Evolutionary conservation across 208 protist genomes (phyloP).

Genomic region (Porcisia hertigi): DNA sequence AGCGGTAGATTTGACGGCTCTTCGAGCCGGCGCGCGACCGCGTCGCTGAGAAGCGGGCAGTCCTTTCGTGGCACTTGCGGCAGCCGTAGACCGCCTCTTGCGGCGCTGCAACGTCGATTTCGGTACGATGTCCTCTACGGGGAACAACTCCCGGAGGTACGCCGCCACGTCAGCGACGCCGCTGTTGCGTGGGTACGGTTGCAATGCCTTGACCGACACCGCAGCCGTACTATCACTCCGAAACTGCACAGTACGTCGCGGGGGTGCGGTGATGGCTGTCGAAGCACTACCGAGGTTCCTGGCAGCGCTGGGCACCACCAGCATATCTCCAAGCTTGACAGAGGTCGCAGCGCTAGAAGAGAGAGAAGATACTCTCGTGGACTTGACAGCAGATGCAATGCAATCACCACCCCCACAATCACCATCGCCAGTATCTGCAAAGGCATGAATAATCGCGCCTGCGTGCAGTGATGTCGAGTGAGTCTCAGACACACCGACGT

Average conservation of each 20-base stretch:
- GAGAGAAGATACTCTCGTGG: neutral
- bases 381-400: neutral
- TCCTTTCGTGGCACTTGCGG: neutral
- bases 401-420: neutral
- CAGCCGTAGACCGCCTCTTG: neutral
- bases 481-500: neutral
- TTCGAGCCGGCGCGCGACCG: neutral
- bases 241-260: neutral
- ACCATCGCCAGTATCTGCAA: neutral
- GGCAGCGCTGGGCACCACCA: neutral
- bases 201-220: too few relatives aligned
- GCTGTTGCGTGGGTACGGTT: neutral
- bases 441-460: neutral
- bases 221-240: neutral
- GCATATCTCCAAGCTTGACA: constrained; percentile 6
- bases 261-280: neutral
- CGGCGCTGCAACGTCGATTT: neutral
- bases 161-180: neutral
- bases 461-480: neutral
- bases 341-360: constrained; percentile 1
- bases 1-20: neutral
- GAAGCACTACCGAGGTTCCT: neutral
- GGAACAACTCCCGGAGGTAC: constrained; percentile 7
- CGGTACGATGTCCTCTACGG: neutral
- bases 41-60: neutral